These are phyloP conservation scores for Litchi chinensis DNA, from an alignment of 345 rosid species.

Conservation along the genomic window DNA sequence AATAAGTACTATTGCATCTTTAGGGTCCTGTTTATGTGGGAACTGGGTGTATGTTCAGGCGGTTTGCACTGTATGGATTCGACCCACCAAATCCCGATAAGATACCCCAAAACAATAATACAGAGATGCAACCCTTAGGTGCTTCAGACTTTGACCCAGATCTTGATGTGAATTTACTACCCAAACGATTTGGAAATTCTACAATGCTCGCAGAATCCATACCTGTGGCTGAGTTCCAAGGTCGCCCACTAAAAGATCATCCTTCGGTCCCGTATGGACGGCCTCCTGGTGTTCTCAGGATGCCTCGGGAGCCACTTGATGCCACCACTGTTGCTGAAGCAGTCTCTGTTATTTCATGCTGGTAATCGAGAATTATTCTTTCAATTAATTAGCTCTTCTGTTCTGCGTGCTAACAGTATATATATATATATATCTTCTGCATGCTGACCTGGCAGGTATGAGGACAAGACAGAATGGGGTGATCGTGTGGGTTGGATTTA, in stretches of 20 bases:
- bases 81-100: slow-evolving; percentile 70
- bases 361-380: slow-evolving; percentile 39
- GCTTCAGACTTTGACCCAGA: slow-evolving; percentile 79
- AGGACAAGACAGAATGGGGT: slow-evolving; percentile 99
- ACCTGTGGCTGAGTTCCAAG: slow-evolving; percentile 82
- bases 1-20: background rate
- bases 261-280: slow-evolving; percentile 85
- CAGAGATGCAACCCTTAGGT: slow-evolving; percentile 70
- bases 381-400: too few species aligned
- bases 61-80: slow-evolving; percentile 92
- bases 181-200: slow-evolving; percentile 91
- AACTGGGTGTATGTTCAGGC: slow-evolving; percentile 87
- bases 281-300: slow-evolving; percentile 79
- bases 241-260: slow-evolving; percentile 89
- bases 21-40: slow-evolving; percentile 97
- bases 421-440: background rate
- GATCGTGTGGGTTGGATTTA: slow-evolving; percentile 97
- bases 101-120: slow-evolving; percentile 33
- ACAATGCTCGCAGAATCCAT: slow-evolving; percentile 86
- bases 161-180: slow-evolving; percentile 75
- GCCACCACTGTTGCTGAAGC: slow-evolving; percentile 88
- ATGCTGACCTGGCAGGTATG: slow-evolving; percentile 49
- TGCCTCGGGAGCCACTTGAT: slow-evolving; percentile 86
- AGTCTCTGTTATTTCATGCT: slow-evolving; percentile 91
- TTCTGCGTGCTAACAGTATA: too few species aligned